Evolutionary conservation across 2,329 filamentous ascomycete species (phyloP).

Genomic region (Ceratocystis ficicola): DNA sequence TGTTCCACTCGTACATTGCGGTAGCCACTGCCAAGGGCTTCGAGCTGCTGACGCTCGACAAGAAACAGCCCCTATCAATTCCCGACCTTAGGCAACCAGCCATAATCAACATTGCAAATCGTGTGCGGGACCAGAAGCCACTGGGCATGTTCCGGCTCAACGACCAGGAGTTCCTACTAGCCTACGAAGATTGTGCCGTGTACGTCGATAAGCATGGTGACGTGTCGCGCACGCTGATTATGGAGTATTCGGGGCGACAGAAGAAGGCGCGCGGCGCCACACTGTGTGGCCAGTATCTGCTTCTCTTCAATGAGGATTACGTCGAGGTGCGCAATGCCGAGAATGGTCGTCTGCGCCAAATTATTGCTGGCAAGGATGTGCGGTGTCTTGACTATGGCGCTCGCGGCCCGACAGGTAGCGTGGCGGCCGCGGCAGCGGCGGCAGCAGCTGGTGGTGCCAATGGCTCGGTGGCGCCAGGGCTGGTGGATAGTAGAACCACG

Average conservation of each 20-base stretch:
- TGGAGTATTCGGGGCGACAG: slow-evolving; percentile 93
- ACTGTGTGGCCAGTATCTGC: slow-evolving; percentile 79
- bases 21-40: slow-evolving; percentile 86
- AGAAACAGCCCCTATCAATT: slow-evolving; percentile 89
- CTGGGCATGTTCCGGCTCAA: slow-evolving; percentile 94
- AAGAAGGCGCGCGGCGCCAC: slow-evolving; percentile 69
- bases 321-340: slow-evolving; percentile 95
- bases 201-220: slow-evolving; percentile 98
- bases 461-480: slow-evolving; percentile 15
- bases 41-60: slow-evolving; percentile 91
- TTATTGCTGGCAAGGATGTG: slow-evolving; percentile 84
- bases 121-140: slow-evolving; percentile 71
- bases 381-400: slow-evolving; percentile 79
- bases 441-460: slow-evolving; percentile 16
- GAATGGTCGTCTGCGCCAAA: slow-evolving; percentile 84
- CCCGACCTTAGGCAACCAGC: slow-evolving; percentile 70
- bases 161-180: slow-evolving; percentile 82
- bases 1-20: slow-evolving; percentile 89
- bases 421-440: slow-evolving; percentile 16
- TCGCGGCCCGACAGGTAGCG: slow-evolving; percentile 43
- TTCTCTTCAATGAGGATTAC: slow-evolving; percentile 92
- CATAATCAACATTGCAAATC: slow-evolving; percentile 71
- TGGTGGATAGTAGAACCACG: slow-evolving; percentile 44
- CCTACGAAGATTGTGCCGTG: slow-evolving; percentile 91
- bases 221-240: slow-evolving; percentile 82